These are phyloP conservation scores for Penicillium psychrosexuale DNA, from an alignment of 2,329 filamentous ascomycete species.

Conservation along the genomic window DNA sequence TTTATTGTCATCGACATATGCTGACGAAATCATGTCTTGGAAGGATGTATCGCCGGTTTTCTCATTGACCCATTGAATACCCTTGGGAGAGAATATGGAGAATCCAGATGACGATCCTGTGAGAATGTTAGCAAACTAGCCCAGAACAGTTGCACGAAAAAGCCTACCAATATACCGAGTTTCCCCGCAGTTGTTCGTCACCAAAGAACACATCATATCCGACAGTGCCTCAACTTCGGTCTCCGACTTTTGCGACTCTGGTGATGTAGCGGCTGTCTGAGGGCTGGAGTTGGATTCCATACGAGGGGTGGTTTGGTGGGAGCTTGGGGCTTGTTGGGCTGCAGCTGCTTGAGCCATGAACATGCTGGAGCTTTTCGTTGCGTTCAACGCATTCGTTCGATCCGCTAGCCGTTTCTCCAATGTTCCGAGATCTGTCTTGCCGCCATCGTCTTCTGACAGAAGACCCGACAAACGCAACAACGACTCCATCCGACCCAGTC, in stretches of 20 bases:
- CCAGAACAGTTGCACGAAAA: background rate
- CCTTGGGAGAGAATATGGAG: conserved; percentile 97
- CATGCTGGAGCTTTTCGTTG: conserved; percentile 34
- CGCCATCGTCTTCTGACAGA: conserved; percentile 78
- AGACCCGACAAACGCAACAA: conserved; percentile 81
- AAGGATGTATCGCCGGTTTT: conserved; percentile 96
- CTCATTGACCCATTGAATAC: conserved; percentile 96
- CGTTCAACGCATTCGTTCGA: conserved; percentile 39
- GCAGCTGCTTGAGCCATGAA: conserved; percentile 26
- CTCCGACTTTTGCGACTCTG: conserved; percentile 54
- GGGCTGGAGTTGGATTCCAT: conserved; percentile 51
- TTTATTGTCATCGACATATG: conserved; percentile 89
- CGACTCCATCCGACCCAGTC: conserved; percentile 92
- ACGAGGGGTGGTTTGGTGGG: conserved; percentile 47
- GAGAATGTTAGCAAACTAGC: background rate
- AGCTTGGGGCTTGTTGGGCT: conserved; percentile 32
- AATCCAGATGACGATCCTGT: conserved; percentile 92
- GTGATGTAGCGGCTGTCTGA: conserved; percentile 50
- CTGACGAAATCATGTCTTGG: conserved; percentile 87
- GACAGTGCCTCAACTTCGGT: conserved; percentile 82
- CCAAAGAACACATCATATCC: conserved; percentile 98
- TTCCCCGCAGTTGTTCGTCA: conserved; percentile 92
- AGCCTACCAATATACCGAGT: conserved; percentile 85
- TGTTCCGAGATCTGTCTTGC: conserved; percentile 80
- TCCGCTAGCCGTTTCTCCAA: conserved; percentile 73